Evolutionary conservation across 306 rosid species (phyloP).

Genomic region (Castanospermum australe): DNA sequence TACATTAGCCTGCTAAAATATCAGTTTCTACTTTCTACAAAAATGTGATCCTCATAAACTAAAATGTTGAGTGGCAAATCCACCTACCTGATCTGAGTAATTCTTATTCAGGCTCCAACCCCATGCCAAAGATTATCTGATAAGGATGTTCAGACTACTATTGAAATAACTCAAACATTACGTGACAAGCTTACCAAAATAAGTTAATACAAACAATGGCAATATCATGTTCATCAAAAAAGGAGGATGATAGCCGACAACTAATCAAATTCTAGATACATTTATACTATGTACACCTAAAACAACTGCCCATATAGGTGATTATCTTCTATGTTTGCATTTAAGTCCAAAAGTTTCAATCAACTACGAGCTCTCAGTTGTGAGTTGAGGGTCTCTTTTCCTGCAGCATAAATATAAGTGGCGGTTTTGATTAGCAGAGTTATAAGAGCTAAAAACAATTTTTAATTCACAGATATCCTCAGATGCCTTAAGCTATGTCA

Average conservation of each 20-base stretch:
- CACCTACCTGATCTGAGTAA: not conserved
- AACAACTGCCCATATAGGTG: slow-evolving; percentile 1
- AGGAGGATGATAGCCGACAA: not conserved
- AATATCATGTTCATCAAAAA: not conserved
- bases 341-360: slow-evolving; percentile 28
- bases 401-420: slow-evolving; percentile 40
- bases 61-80: not conserved
- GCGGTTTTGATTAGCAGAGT: not conserved
- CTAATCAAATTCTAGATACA: slow-evolving; percentile 22
- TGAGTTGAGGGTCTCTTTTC: slow-evolving; percentile 33
- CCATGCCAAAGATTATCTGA: not conserved
- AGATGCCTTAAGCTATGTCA: not conserved
- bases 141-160: slow-evolving; percentile 7
- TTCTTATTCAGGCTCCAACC: not conserved
- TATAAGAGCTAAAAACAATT: not conserved
- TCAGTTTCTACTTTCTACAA: not conserved
- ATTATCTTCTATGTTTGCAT: not conserved
- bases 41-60: not conserved
- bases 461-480: not conserved
- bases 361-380: slow-evolving; percentile 40
- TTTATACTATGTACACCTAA: slow-evolving; percentile 7
- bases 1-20: not conserved
- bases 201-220: slow-evolving; percentile 11
- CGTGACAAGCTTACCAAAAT: not conserved
- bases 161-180: slow-evolving; percentile 20